Percentiles rank a stretch among this genome's conserved stretches.
These are phyloP conservation scores for Trifolium repens DNA, from an alignment of 306 rosid genomes.

Conservation along the genomic window DNA sequence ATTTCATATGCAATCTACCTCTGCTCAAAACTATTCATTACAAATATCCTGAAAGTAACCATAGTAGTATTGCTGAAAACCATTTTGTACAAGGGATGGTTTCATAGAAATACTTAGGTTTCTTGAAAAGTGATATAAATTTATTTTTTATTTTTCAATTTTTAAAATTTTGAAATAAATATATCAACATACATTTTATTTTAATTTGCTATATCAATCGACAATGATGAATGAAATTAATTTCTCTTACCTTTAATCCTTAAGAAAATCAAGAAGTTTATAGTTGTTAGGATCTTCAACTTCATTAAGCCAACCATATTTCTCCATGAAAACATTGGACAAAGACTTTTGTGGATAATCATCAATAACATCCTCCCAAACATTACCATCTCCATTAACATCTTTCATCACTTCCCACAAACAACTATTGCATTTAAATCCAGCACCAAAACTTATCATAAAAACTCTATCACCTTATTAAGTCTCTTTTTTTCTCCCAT, in stretches of 20 bases:
- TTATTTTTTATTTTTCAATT: too few relatives aligned
- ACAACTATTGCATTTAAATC: constrained; percentile 94
- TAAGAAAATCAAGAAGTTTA: constrained; percentile 55
- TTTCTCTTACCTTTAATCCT: constrained; percentile 20
- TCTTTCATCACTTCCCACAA: constrained; percentile 84
- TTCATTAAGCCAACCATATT: constrained; percentile 71
- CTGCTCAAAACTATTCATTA: too few relatives aligned
- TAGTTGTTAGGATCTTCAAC: constrained; percentile 55
- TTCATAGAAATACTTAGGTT: too few relatives aligned
- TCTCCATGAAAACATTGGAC: constrained; percentile 74
- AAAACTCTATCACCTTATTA: constrained; percentile 62
- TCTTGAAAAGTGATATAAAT: too few relatives aligned
- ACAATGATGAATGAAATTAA: background rate
- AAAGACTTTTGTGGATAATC: constrained; percentile 64
- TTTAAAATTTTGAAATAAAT: too few relatives aligned
- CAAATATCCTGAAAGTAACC: too few relatives aligned
- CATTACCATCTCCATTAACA: constrained; percentile 51
- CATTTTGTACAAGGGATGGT: too few relatives aligned
- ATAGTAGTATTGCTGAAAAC: too few relatives aligned
- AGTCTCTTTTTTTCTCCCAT: constrained; percentile 93
- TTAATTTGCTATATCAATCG: background rate
- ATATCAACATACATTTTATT: too few relatives aligned
- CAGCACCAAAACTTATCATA: constrained; percentile 96
- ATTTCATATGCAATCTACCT: too few relatives aligned
- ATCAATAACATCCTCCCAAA: constrained; percentile 74